Conservation (phyloP, 176 grass and related monocot genomes). For the Otatea glauca region DNA sequence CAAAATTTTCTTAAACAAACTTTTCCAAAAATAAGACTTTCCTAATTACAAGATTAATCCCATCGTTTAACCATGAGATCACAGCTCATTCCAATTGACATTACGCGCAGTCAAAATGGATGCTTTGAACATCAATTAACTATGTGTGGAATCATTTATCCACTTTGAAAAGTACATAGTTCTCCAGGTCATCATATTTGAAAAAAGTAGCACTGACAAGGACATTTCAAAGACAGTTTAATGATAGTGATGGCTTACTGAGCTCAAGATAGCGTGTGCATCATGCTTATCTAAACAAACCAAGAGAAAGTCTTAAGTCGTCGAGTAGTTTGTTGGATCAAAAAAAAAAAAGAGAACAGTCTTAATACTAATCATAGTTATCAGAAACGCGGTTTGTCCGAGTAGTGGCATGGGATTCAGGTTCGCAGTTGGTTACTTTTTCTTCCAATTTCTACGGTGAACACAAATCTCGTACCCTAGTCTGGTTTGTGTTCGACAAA, state of each 20-base stretch:
- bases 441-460: too few relatives aligned
- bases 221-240: not conserved
- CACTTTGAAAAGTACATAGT: conserved; percentile 1
- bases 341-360: not conserved
- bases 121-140: conserved; percentile 30
- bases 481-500: too few relatives aligned
- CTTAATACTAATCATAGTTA: too few relatives aligned
- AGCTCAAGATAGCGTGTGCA: not conserved
- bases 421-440: too few relatives aligned
- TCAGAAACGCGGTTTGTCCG: too few relatives aligned
- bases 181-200: not conserved
- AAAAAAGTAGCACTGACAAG: not conserved
- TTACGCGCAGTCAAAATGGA: not conserved
- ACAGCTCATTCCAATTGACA: not conserved
- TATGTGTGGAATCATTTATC: conserved; percentile 16
- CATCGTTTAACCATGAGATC: not conserved
- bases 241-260: not conserved
- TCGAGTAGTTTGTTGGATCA: not conserved
- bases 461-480: too few relatives aligned
- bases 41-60: too few relatives aligned
- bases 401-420: too few relatives aligned
- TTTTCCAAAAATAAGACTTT: too few relatives aligned
- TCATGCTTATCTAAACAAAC: not conserved
- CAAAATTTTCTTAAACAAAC: too few relatives aligned
- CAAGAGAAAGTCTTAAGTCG: not conserved